Evolutionary conservation across 2,329 filamentous ascomycete species (phyloP).

Genomic region (Colletotrichum lupini): DNA sequence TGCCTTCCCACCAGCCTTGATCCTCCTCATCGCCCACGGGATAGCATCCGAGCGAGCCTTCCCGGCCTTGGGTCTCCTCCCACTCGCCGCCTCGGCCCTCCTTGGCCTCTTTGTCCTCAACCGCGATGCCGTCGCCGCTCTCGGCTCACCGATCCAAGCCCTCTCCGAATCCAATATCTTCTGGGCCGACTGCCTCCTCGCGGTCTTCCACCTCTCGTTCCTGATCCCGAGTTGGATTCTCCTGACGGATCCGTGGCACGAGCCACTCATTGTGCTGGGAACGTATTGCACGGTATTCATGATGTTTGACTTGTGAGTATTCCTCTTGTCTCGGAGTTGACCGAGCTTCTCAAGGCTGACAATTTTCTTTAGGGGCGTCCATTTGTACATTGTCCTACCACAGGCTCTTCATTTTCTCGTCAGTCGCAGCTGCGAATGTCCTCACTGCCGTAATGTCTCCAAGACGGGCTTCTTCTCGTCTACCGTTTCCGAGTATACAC

Average conservation of each 20-base stretch:
- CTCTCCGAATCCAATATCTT: slow-evolving; percentile 35
- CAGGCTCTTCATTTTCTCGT: slow-evolving; percentile 13
- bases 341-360: neutral
- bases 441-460: slow-evolving; percentile 19
- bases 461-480: slow-evolving; percentile 10
- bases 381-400: slow-evolving; percentile 45
- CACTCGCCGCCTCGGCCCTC: slow-evolving; percentile 33
- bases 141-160: slow-evolving; percentile 36
- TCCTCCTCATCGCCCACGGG: slow-evolving; percentile 27
- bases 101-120: slow-evolving; percentile 29
- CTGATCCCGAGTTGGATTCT: slow-evolving; percentile 36
- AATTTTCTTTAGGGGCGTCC: neutral
- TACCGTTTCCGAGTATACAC: slow-evolving; percentile 21
- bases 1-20: slow-evolving; percentile 27
- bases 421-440: slow-evolving; percentile 16
- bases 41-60: slow-evolving; percentile 24
- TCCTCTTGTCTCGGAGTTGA: neutral
- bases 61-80: slow-evolving; percentile 36
- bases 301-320: slow-evolving; percentile 36
- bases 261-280: slow-evolving; percentile 30
- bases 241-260: neutral
- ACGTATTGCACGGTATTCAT: slow-evolving; percentile 37
- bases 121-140: slow-evolving; percentile 35
- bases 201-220: slow-evolving; percentile 27
- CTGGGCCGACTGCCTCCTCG: slow-evolving; percentile 29